Evolutionary conservation across 352 stramenopile genomes (phyloP).

Genomic region (Phytophthora meadii): DNA sequence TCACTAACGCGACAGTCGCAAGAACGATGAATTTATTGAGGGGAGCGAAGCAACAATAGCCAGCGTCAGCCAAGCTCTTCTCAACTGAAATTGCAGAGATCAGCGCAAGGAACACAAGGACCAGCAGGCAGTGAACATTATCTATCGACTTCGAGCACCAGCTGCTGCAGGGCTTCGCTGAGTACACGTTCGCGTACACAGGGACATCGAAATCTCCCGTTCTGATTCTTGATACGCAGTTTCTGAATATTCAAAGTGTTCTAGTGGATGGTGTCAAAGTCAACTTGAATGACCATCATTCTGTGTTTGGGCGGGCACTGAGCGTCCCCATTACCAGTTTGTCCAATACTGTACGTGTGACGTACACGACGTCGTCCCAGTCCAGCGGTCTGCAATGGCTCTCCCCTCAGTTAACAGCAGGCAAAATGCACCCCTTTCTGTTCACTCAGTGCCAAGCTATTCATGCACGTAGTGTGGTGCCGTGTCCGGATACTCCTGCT

Average conservation of each 20-base stretch:
- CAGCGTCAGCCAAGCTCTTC: too few relatives aligned
- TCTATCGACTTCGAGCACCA: constrained; percentile 85
- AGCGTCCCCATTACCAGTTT: constrained; percentile 57
- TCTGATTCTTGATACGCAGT: constrained; percentile 87
- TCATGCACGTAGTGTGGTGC: constrained; percentile 94
- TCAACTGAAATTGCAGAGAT: too few relatives aligned
- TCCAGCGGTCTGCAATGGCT: constrained; percentile 92
- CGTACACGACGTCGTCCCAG: constrained; percentile 72
- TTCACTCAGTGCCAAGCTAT: constrained; percentile 96
- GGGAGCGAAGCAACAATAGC: too few relatives aligned
- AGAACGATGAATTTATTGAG: too few relatives aligned
- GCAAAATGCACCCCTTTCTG: constrained; percentile 93
- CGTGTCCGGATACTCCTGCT: constrained; percentile 94
- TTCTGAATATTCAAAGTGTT: constrained; percentile 71
- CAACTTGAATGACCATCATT: constrained; percentile 46
- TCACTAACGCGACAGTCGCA: too few relatives aligned
- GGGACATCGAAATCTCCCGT: constrained; percentile 25
- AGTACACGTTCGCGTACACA: constrained; percentile 76
- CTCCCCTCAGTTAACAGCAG: constrained; percentile 90
- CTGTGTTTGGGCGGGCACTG: constrained; percentile 68
- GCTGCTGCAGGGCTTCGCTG: constrained; percentile 76
- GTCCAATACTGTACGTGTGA: constrained; percentile 64
- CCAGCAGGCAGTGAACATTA: constrained; percentile 80
- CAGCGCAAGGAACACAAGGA: too few relatives aligned
- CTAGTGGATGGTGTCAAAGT: constrained; percentile 52